phyloP scores from a whole-genome alignment of 2,329 filamentous ascomycete genomes.

The Talaromyces sp. region DNA sequence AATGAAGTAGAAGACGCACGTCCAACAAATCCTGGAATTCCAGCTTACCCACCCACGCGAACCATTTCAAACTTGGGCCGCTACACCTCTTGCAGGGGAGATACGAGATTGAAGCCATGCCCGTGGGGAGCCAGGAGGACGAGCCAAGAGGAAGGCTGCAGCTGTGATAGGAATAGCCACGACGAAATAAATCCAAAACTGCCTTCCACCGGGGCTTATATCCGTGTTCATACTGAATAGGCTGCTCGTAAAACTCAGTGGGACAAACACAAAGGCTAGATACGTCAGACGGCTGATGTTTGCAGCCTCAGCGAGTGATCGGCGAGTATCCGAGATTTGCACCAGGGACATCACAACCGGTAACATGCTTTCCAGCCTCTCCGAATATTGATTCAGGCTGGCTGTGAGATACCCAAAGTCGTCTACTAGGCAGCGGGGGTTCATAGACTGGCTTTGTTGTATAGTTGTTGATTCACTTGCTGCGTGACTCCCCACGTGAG shows the following conservation, averaged over 20 bases:
- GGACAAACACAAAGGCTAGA: conserved; percentile 1
- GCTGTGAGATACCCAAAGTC: neutral
- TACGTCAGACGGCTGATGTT: conserved; percentile 1
- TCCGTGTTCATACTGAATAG: conserved; percentile 2
- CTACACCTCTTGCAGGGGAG: neutral
- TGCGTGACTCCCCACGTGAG: neutral
- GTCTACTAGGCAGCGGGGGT: neutral
- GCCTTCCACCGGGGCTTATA: neutral
- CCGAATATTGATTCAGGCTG: neutral
- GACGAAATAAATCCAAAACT: conserved; percentile 4
- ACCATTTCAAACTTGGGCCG: neutral
- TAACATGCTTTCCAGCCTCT: neutral
- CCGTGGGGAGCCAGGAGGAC: neutral
- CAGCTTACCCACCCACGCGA: neutral
- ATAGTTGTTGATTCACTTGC: neutral
- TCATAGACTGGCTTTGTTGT: too few species aligned
- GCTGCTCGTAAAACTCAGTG: neutral
- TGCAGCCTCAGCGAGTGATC: conserved; percentile 1
- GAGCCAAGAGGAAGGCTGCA: neutral
- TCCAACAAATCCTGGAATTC: neutral
- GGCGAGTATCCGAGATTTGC: neutral
- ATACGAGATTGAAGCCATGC: neutral
- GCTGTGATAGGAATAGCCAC: neutral
- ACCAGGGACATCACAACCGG: neutral
- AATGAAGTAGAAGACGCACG: neutral